Conservation (phyloP, 257 asterid species). For the Jaltomata sinuosa region DNA sequence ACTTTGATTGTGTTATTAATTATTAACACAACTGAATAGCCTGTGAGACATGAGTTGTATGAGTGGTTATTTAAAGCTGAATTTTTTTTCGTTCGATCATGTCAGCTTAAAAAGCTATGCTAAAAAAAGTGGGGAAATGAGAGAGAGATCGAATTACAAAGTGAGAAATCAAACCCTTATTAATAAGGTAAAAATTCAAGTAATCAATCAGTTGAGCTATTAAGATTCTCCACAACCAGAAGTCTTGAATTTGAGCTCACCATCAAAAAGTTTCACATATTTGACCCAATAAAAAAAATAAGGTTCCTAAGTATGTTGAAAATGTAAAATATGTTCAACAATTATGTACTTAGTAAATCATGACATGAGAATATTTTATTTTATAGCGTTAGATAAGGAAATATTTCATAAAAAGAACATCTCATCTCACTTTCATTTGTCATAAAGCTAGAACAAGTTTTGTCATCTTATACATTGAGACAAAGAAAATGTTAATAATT, state of each 20-base stretch:
- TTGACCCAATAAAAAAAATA: not conserved
- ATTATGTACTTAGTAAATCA: not conserved
- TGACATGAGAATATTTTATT: not conserved
- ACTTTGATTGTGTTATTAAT: no score
- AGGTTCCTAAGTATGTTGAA: not conserved
- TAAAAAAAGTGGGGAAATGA: no score
- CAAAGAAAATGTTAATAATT: not conserved
- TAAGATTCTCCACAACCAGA: no score
- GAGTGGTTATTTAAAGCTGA: no score
- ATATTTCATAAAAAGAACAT: not conserved
- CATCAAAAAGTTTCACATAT: not conserved
- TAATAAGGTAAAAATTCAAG: no score
- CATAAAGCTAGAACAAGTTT: not conserved
- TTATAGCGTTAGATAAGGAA: not conserved
- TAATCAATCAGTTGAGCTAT: no score
- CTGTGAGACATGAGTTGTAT: no score
- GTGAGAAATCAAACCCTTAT: no score
- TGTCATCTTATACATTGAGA: not conserved
- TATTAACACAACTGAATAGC: no score
- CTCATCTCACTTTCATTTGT: not conserved
- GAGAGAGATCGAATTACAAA: no score
- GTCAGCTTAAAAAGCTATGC: no score
- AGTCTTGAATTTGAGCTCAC: not conserved
- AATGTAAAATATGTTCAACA: not conserved
- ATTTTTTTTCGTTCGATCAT: no score